phyloP scores from a whole-genome alignment of 768 basidiomycete genomes.

The Lactarius indigo region DNA sequence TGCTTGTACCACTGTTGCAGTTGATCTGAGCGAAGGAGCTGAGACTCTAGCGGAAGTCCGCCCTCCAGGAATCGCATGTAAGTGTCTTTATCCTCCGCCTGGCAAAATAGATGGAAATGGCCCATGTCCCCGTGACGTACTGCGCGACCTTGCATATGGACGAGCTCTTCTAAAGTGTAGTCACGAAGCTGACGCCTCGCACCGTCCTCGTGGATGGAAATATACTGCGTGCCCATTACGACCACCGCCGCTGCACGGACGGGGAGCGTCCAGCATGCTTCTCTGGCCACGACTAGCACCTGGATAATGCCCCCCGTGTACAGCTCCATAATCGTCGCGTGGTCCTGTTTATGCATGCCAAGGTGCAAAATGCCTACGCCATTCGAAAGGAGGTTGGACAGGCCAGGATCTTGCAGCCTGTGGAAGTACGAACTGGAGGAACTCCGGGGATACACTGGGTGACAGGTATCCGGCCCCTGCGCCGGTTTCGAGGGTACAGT shows the following conservation, averaged over 20 bases:
- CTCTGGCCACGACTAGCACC: conserved; percentile 77
- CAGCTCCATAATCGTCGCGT: conserved; percentile 70
- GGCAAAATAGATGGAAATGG: conserved; percentile 85
- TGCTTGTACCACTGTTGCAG: conserved; percentile 47
- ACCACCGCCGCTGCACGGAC: conserved; percentile 78
- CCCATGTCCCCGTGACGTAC: conserved; percentile 53
- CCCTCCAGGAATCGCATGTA: conserved; percentile 82
- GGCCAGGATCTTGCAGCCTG: conserved; percentile 55
- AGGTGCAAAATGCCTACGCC: conserved; percentile 87
- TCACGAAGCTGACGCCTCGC: conserved; percentile 69
- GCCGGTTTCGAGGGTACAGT: conserved; percentile 73
- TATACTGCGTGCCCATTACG: conserved; percentile 90
- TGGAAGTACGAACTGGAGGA: conserved; percentile 56
- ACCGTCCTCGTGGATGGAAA: conserved; percentile 44
- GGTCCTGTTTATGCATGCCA: conserved; percentile 65
- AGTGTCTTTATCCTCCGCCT: conserved; percentile 77
- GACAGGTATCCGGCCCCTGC: conserved; percentile 67
- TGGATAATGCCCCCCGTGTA: conserved; percentile 77
- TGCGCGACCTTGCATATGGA: conserved; percentile 89
- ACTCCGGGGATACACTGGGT: conserved; percentile 43
- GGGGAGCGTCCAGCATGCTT: conserved; percentile 87
- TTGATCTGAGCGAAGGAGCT: conserved; percentile 49
- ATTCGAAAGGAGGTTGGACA: conserved; percentile 72
- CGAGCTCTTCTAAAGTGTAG: conserved; percentile 77
- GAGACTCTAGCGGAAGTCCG: conserved; percentile 88